Base-by-base conservation (phyloP, 805 yeast genomes). In the Nakazawaea holstii region DNA sequence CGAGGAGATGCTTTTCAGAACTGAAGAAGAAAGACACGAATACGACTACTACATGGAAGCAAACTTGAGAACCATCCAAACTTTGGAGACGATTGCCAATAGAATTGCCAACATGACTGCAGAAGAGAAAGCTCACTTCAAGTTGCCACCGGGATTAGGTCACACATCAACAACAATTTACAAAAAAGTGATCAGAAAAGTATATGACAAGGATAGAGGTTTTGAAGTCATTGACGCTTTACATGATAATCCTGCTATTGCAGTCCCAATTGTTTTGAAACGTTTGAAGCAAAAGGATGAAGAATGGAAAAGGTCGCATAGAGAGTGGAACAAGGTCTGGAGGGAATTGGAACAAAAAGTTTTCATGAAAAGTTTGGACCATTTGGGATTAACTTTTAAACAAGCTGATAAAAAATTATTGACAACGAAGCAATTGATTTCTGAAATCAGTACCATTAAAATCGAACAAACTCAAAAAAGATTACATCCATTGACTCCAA, bases 251-350 rank as follows among this genome's bases (percentile, higher is more conserved):
- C 99, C 99, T 2, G 90, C 94, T 1, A 81, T 91, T 45, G 95
- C 99, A 0, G 94, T 94, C 32, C 98, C 99, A 1, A 82, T 94
- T 49, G 95, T 94, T 11, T 72, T 94, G 64, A 87, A 84, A 56
- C 80, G 99, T 60, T 77, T 94, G 62, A 94, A 94, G 67, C 98
- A 94, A 67, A 94, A 94, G 67, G 98, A 94, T 62, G 98, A 94
- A 66, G 99, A 94, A 67, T 94, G 99, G 99, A 87, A 89, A 65
- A 80, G 97, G 52, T 91, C 97, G 1, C 99, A 92, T 59, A 80
- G 98, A 58, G 98, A 94, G 64, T 94, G 99, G 98, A 92, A 92
- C 67, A 92, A 92, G 62, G 95, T 90, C 11, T 94, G 99, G 99
- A 82, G 99, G 61, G 98, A 92, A 67, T 82, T 95, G 68, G 99